Evolutionary conservation across 768 basidiomycete genomes (phyloP).

Genomic region (Tylopilus plumbeoviolaceoides): DNA sequence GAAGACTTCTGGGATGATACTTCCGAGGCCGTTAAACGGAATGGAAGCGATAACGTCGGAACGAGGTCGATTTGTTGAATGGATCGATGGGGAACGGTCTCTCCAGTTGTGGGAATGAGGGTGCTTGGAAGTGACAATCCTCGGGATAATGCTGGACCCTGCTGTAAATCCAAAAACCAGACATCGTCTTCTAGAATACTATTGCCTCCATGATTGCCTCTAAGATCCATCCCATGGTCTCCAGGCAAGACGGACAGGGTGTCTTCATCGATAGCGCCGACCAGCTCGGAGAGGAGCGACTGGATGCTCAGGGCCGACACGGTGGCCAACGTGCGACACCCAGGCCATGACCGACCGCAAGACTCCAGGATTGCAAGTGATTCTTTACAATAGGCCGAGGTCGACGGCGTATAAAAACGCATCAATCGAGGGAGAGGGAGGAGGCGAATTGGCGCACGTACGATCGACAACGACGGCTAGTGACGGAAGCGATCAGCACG

Average conservation of each 20-base stretch:
- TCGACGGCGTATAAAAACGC: too few species aligned
- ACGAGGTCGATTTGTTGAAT: slow-evolving; percentile 94
- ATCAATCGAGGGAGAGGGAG: too few species aligned
- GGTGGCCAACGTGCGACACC: slow-evolving; percentile 96
- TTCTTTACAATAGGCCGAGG: slow-evolving; percentile 68
- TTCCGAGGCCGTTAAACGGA: slow-evolving; percentile 93
- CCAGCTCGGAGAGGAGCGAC: slow-evolving; percentile 76
- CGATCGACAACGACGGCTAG: too few species aligned
- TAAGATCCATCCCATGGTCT: slow-evolving; percentile 95
- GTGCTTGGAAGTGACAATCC: slow-evolving; percentile 39
- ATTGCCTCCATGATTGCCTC: slow-evolving; percentile 96
- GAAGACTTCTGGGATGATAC: slow-evolving; percentile 89
- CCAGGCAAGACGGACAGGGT: slow-evolving; percentile 90
- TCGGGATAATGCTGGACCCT: slow-evolving; percentile 49
- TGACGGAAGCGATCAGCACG: too few species aligned
- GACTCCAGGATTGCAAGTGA: slow-evolving; percentile 61
- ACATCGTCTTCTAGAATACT: slow-evolving; percentile 76
- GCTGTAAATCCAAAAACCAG: slow-evolving; percentile 91
- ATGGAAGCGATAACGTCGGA: slow-evolving; percentile 82
- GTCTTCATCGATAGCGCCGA: slow-evolving; percentile 73
- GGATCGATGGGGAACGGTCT: slow-evolving; percentile 48
- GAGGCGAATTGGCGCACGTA: too few species aligned
- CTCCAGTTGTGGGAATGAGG: slow-evolving; percentile 52
- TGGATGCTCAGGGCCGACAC: slow-evolving; percentile 85
- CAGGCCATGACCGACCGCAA: slow-evolving; percentile 88